Evolutionary conservation across 1,284 basidiomycete genomes (phyloP).

Genomic region (Wallemia ichthyophaga): DNA sequence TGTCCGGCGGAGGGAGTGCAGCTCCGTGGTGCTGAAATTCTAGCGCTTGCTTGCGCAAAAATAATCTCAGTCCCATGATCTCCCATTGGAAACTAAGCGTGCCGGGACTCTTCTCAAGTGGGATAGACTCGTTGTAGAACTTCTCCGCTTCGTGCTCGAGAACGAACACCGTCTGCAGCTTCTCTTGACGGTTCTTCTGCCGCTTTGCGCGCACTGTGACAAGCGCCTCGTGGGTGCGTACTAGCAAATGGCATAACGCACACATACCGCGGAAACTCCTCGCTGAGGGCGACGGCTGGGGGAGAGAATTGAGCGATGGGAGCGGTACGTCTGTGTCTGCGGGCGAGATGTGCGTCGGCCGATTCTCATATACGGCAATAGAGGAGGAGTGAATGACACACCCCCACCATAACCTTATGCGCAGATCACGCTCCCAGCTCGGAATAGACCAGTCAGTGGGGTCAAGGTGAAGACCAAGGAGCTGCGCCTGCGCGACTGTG

Average conservation of each 20-base stretch:
- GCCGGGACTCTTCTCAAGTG: background rate
- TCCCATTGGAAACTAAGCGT: background rate
- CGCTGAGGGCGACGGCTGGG: background rate
- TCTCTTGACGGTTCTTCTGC: background rate
- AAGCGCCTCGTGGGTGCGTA: background rate
- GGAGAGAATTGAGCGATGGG: background rate
- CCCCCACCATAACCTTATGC: background rate
- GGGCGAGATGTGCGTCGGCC: background rate
- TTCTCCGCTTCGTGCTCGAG: background rate
- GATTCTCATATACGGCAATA: background rate
- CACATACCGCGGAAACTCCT: background rate
- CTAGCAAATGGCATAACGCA: background rate
- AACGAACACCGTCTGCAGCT: background rate
- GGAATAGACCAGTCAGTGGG: background rate
- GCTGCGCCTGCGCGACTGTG: background rate
- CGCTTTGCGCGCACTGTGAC: background rate
- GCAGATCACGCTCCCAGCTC: background rate
- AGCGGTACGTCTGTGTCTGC: background rate
- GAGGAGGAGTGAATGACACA: constrained; percentile 1
- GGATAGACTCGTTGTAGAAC: background rate
- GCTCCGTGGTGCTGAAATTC: background rate
- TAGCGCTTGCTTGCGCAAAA: background rate
- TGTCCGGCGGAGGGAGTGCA: background rate
- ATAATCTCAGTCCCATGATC: background rate
- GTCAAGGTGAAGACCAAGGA: background rate